Evolutionary conservation across 257 asterid genomes (phyloP), one percentile per base, ranked within the genome.

Genomic region (Solanum bulbocastanum): DNA sequence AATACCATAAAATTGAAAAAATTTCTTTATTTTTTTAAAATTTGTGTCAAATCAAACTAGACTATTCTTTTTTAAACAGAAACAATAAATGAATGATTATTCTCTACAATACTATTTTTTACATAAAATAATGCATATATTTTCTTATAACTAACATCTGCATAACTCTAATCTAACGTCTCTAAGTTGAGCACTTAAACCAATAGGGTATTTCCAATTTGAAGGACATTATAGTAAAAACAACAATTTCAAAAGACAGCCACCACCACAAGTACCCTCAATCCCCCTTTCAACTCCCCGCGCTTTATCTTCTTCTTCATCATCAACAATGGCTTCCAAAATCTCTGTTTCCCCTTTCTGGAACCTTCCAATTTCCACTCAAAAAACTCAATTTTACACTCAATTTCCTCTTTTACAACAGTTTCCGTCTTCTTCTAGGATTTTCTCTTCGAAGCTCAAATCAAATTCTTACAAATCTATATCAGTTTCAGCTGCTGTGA

Each of bases 271-370:
- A 76, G 23, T 20, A 73, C 0, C 2, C 16, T 73, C 49, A 10
- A 74, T 22, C 20, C 5, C 30, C 9, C 10, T 20, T 36, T 3
- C 25, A 46, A 62, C 32, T n/a, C 25, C 85, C 85, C 85, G 85
- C 85, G 30, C 66, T 79, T 44, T 20, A 52, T 52, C 62, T 52
- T 52, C 60, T 42, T 40, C 33, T 14, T 78, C 20, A 22, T 66
- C 27, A 40, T 56, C 87, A 84, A 75, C 65, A 76, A 95, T 95
- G 98, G 98, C 98, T 91, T 90, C 91, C 81, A 91, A 87, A 86
- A 89, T 92, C 74, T 71, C 92, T 20, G 92, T 91, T 78, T 73
- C 92, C 73, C 90, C 95, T 76, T 56, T 89, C 85, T 46, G 87
- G 14, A 91, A 89, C 78, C 91, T 92, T 83, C 91, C 91, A n/a